phyloP scores from a whole-genome alignment of 1,139 yeast species.

The Kodamaea fungicola region DNA sequence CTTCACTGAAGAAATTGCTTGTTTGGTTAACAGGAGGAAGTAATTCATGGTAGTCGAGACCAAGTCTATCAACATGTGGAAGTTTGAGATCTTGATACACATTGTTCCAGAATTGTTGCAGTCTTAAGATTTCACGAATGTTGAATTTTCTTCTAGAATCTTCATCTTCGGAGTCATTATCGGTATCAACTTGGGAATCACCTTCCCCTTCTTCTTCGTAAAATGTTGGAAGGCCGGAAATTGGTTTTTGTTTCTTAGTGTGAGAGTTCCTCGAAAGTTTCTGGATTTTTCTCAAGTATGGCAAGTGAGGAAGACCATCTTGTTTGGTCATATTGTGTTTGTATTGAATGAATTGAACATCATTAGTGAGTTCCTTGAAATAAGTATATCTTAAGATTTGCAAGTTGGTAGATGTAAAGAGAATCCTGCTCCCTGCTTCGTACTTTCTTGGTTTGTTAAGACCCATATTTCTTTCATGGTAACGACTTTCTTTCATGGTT shows the following conservation, averaged over 20 bases:
- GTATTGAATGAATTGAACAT: conserved; percentile 11
- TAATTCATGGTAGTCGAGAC: conserved; percentile 21
- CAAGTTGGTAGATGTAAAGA: conserved; percentile 19
- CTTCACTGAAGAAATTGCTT: conserved; percentile 23
- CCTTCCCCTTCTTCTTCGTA: conserved; percentile 6
- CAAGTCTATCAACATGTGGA: conserved; percentile 19
- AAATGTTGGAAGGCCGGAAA: conserved; percentile 5
- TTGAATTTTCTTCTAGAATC: conserved; percentile 2
- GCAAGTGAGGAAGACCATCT: conserved; percentile 14
- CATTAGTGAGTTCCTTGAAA: conserved; percentile 19
- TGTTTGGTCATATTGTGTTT: conserved; percentile 7
- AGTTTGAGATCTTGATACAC: conserved; percentile 32
- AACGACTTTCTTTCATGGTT: conserved; percentile 11
- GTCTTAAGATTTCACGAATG: conserved; percentile 15
- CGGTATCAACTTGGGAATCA: conserved; percentile 4
- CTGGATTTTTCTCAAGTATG: conserved; percentile 16
- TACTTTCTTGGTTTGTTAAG: conserved; percentile 14
- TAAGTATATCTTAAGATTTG: conserved; percentile 25
- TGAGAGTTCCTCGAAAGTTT: conserved; percentile 5
- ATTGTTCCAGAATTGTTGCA: conserved; percentile 31
- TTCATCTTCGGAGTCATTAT: conserved; percentile 9
- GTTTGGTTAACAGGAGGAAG: conserved; percentile 29
- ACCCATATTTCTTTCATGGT: conserved; percentile 15
- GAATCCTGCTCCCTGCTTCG: conserved; percentile 10
- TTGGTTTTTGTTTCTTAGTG: not conserved